Percentiles rank a stretch among this genome's conserved stretches.
phyloP scores from a whole-genome alignment of 169 alveolate genomes.

The Eimeria nieschulzi region DNA sequence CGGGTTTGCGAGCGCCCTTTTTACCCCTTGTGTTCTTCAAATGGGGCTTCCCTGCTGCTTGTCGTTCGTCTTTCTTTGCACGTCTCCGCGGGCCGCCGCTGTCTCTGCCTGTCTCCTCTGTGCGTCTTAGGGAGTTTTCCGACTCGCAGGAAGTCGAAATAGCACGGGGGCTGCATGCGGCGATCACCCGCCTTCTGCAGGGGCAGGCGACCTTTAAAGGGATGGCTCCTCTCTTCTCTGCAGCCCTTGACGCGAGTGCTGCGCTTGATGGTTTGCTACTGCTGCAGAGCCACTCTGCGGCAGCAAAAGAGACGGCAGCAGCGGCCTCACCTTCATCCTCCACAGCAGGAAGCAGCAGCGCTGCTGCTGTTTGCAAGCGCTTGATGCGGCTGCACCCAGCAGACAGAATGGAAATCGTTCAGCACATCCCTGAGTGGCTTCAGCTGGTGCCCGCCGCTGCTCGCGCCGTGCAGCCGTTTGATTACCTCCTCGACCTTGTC shows the following conservation, averaged over 20 bases:
- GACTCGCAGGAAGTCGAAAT: slow-evolving; percentile 30
- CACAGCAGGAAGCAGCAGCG: background rate
- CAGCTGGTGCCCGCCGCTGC: slow-evolving; percentile 8
- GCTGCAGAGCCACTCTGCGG: background rate
- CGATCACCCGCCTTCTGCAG: slow-evolving; percentile 47
- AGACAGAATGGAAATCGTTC: slow-evolving; percentile 19
- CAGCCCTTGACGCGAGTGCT: slow-evolving; percentile 64
- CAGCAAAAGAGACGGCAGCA: slow-evolving; percentile 5
- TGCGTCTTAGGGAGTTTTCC: slow-evolving; percentile 27
- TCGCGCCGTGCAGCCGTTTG: slow-evolving; percentile 64
- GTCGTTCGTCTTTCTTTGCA: too few species aligned
- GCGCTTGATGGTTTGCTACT: slow-evolving; percentile 40
- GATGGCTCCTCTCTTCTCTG: slow-evolving; percentile 39
- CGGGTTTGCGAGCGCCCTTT: too few species aligned
- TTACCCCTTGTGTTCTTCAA: too few species aligned
- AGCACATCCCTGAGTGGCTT: slow-evolving; percentile 57
- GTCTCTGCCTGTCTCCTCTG: too few species aligned
- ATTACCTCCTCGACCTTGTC: slow-evolving; percentile 30
- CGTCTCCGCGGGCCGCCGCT: too few species aligned
- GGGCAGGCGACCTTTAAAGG: slow-evolving; percentile 59
- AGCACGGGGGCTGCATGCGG: slow-evolving; percentile 23
- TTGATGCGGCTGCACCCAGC: slow-evolving; percentile 29
- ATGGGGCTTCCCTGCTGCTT: too few species aligned
- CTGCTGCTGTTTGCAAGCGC: slow-evolving; percentile 29
- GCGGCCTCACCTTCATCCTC: background rate